Evolutionary conservation across 306 rosid genomes (phyloP).

Genomic region (Begonia loranthoides): DNA sequence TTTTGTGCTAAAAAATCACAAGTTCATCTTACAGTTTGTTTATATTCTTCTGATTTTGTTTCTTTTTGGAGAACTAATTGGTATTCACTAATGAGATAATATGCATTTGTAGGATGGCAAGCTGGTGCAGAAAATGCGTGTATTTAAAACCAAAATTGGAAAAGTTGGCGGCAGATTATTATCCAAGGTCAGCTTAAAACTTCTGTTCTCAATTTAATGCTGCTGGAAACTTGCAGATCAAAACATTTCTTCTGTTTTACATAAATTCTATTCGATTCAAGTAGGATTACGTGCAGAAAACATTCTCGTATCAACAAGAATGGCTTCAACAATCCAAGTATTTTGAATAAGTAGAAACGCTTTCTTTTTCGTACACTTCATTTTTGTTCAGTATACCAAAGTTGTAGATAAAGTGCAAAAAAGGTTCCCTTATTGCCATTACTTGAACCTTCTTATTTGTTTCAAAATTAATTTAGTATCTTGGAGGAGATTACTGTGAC

Average conservation of each 20-base stretch:
- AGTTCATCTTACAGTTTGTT: not conserved
- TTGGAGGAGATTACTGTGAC: too few species aligned
- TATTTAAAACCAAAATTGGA: constrained; percentile 78
- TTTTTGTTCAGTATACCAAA: too few species aligned
- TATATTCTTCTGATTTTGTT: not conserved
- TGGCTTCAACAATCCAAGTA: too few species aligned
- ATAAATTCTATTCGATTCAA: too few species aligned
- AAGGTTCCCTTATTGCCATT: too few species aligned
- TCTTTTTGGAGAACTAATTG: not conserved
- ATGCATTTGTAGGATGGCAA: constrained; percentile 62
- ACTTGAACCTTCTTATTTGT: too few species aligned
- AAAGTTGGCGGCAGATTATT: constrained; percentile 61
- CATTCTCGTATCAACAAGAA: too few species aligned
- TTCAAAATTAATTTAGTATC: too few species aligned
- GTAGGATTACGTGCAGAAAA: not conserved
- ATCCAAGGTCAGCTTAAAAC: constrained; percentile 40
- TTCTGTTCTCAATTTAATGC: not conserved
- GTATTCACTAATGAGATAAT: constrained; percentile 17
- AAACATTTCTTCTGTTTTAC: too few species aligned
- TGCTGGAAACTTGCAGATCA: too few species aligned
- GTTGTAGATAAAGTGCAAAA: too few species aligned
- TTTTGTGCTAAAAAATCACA: not conserved
- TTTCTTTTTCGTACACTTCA: not conserved
- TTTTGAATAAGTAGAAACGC: too few species aligned
- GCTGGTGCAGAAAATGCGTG: constrained; percentile 90